These are phyloP conservation scores for Kazachstania kunashirensis DNA, from an alignment of 805 yeast species.

Conservation along the genomic window DNA sequence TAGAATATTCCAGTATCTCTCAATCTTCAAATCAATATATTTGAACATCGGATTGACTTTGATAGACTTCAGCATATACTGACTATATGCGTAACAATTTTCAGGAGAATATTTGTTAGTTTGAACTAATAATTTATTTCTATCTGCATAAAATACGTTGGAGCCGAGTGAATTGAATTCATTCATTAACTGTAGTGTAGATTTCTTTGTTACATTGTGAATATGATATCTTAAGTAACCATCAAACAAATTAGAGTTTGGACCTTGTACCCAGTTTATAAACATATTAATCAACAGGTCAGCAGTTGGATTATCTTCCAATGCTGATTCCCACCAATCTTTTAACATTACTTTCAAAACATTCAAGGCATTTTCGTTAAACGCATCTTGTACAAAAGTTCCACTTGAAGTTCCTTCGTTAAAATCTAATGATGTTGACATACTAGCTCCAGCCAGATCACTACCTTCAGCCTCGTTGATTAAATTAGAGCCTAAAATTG, in stretches of 20 bases:
- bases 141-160: constrained; percentile 64
- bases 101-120: constrained; percentile 74
- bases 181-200: constrained; percentile 64
- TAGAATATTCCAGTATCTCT: constrained; percentile 82
- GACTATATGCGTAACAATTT: constrained; percentile 84
- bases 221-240: constrained; percentile 76
- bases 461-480: constrained; percentile 85
- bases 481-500: constrained; percentile 73
- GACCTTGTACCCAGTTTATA: constrained; percentile 77
- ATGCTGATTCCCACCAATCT: constrained; percentile 90
- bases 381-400: constrained; percentile 67
- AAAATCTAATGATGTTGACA: constrained; percentile 12
- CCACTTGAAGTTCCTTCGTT: constrained; percentile 10
- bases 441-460: constrained; percentile 47
- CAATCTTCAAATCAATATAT: constrained; percentile 64
- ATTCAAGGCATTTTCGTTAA: constrained; percentile 62
- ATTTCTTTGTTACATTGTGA: constrained; percentile 75
- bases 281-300: constrained; percentile 75
- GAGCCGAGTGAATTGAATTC: constrained; percentile 79
- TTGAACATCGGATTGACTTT: constrained; percentile 75
- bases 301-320: constrained; percentile 56
- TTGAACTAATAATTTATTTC: constrained; percentile 60
- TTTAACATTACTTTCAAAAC: constrained; percentile 68
- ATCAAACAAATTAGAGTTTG: constrained; percentile 66
- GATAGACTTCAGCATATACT: constrained; percentile 67